phyloP scores from a whole-genome alignment of 177 flowering plant genomes.

The Vitis hybrid region DNA sequence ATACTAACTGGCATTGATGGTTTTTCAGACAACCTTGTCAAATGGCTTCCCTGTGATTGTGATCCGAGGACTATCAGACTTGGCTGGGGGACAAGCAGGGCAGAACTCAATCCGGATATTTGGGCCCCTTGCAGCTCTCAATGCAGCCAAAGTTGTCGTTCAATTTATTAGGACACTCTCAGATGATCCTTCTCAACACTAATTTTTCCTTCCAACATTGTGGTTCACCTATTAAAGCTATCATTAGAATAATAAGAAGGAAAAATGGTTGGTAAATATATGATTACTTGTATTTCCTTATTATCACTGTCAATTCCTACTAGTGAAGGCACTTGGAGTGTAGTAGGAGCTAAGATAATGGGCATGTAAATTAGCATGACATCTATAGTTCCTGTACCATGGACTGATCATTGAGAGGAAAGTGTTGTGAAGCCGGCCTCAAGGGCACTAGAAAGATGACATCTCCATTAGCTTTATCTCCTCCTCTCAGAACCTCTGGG shows the following conservation, averaged over 20 bases:
- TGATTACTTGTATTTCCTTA: neutral
- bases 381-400: too few species aligned
- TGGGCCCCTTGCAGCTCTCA: constrained; percentile 34
- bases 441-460: too few species aligned
- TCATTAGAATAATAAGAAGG: too few species aligned
- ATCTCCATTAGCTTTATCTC: too few species aligned
- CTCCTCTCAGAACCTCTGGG: too few species aligned
- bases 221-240: too few species aligned
- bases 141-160: constrained; percentile 32
- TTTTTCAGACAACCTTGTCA: constrained; percentile 36
- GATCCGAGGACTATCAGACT: constrained; percentile 39
- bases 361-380: too few species aligned
- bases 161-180: constrained; percentile 20
- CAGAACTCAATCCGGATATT: constrained; percentile 16
- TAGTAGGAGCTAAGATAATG: too few species aligned
- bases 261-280: neutral
- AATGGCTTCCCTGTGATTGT: constrained; percentile 39
- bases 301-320: too few species aligned
- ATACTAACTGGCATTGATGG: neutral
- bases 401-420: too few species aligned
- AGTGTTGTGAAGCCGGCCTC: too few species aligned
- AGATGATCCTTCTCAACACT: neutral
- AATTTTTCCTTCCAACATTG: neutral
- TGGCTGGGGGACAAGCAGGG: constrained; percentile 39
- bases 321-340: too few species aligned